A percentile compares a stretch with the other conserved stretches of the same genome.
These are phyloP conservation scores for Mercurialis annua DNA, from an alignment of 345 rosid genomes.

Conservation along the genomic window DNA sequence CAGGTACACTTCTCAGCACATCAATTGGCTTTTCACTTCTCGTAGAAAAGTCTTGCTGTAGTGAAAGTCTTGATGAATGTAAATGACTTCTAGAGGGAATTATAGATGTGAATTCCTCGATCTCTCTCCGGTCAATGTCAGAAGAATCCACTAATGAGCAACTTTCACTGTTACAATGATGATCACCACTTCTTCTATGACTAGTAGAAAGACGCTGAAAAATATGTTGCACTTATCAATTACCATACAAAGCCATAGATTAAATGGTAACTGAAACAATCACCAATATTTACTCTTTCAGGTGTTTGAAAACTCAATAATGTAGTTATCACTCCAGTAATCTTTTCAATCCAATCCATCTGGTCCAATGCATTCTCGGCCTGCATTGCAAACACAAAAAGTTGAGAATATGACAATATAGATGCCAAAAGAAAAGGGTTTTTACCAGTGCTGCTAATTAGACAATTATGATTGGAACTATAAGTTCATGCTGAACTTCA, in stretches of 20 bases:
- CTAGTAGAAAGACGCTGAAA: slow-evolving; percentile 47
- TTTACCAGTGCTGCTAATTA: not conserved
- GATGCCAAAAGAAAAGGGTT: not conserved
- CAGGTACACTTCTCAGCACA: slow-evolving; percentile 52
- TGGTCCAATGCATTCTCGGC: slow-evolving; percentile 81
- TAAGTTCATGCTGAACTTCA: slow-evolving; percentile 12
- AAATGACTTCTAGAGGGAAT: slow-evolving; percentile 37
- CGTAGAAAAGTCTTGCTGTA: slow-evolving; percentile 32
- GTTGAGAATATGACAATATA: slow-evolving; percentile 1
- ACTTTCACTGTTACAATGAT: slow-evolving; percentile 41
- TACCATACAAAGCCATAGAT: not conserved
- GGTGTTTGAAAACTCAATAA: slow-evolving; percentile 60
- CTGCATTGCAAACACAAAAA: slow-evolving; percentile 38
- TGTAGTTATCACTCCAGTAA: slow-evolving; percentile 71
- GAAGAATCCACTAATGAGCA: slow-evolving; percentile 43
- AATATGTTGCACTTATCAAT: slow-evolving; percentile 18
- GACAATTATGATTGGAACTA: not conserved
- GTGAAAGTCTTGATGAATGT: slow-evolving; percentile 41
- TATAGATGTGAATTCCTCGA: slow-evolving; percentile 34
- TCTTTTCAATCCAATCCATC: slow-evolving; percentile 84
- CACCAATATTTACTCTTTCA: slow-evolving; percentile 42
- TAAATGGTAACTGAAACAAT: not conserved
- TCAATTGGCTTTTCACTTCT: slow-evolving; percentile 62
- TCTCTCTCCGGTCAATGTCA: slow-evolving; percentile 39
- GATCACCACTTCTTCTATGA: slow-evolving; percentile 37